These are phyloP conservation scores for Ophiocordyceps robertsii DNA, from an alignment of 2,329 filamentous ascomycete species.

Conservation along the genomic window DNA sequence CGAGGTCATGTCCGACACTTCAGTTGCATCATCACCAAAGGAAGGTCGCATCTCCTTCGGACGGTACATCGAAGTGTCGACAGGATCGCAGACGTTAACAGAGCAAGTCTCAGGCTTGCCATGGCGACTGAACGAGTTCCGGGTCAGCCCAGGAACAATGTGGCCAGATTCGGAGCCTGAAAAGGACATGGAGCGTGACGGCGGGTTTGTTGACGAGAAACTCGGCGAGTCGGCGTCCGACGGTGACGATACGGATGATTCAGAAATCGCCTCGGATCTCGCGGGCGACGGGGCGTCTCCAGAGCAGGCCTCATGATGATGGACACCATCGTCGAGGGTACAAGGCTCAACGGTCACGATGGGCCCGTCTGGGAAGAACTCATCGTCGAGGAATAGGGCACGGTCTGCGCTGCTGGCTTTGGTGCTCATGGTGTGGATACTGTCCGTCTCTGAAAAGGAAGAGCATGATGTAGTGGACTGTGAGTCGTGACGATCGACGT, in stretches of 20 bases:
- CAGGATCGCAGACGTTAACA: conserved; percentile 29
- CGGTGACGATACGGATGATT: conserved; percentile 25
- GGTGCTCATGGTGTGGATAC: conserved; percentile 22
- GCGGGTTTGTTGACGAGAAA: conserved; percentile 21
- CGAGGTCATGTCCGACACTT: conserved; percentile 13
- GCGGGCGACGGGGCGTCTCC: conserved; percentile 23
- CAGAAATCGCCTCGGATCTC: conserved; percentile 35
- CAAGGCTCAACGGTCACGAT: conserved; percentile 32
- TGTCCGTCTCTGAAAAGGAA: conserved; percentile 24
- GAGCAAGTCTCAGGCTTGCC: conserved; percentile 33
- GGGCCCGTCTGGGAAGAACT: conserved; percentile 15
- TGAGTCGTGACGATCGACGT: conserved; percentile 25
- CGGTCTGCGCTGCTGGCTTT: conserved; percentile 25
- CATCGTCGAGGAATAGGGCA: conserved; percentile 28
- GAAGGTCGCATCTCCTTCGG: conserved; percentile 24
- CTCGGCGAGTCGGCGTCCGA: conserved; percentile 17
- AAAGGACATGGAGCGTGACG: conserved; percentile 36
- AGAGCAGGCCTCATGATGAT: conserved; percentile 3
- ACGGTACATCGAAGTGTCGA: conserved; percentile 31
- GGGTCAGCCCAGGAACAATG: conserved; percentile 17
- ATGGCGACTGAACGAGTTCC: conserved; percentile 16
- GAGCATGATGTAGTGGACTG: conserved; percentile 20
- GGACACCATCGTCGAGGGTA: conserved; percentile 12
- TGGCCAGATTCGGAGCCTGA: conserved; percentile 34
- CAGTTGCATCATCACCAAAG: conserved; percentile 16